Conservation (phyloP, 768 basidiomycete genomes). For the Galerina marginata region DNA sequence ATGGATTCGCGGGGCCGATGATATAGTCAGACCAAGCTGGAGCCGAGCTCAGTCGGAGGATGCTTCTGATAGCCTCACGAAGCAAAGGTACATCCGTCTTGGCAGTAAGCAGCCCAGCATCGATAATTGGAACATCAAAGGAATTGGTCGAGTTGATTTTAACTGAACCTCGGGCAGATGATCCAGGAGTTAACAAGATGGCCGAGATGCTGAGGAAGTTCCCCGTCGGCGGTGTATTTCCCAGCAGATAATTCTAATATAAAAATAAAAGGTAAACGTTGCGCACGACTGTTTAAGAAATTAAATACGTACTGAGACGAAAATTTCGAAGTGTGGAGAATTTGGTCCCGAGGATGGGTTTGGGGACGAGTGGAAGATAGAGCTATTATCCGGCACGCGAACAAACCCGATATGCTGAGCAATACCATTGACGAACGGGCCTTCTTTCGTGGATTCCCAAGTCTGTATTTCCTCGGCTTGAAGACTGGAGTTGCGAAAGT, state of each 20-base stretch:
- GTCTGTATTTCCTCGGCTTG: slow-evolving; percentile 25
- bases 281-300: neutral
- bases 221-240: slow-evolving; percentile 21
- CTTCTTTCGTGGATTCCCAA: slow-evolving; percentile 37
- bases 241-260: slow-evolving; percentile 18
- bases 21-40: slow-evolving; percentile 25
- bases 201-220: slow-evolving; percentile 31
- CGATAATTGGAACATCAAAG: slow-evolving; percentile 27
- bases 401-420: slow-evolving; percentile 32
- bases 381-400: slow-evolving; percentile 27
- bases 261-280: neutral
- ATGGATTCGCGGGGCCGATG: slow-evolving; percentile 11
- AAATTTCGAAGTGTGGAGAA: slow-evolving; percentile 41
- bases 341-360: slow-evolving; percentile 39
- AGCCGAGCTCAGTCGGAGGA: slow-evolving; percentile 15
- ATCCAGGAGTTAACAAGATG: slow-evolving; percentile 15
- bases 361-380: slow-evolving; percentile 23
- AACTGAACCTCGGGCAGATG: slow-evolving; percentile 11
- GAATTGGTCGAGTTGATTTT: slow-evolving; percentile 19
- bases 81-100: slow-evolving; percentile 16
- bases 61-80: slow-evolving; percentile 22
- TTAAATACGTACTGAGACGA: slow-evolving; percentile 29
- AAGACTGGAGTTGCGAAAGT: slow-evolving; percentile 25
- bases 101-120: slow-evolving; percentile 14
- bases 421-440: slow-evolving; percentile 28